phyloP scores from a whole-genome alignment of 257 asterid species.

The Solanum appendiculatum region DNA sequence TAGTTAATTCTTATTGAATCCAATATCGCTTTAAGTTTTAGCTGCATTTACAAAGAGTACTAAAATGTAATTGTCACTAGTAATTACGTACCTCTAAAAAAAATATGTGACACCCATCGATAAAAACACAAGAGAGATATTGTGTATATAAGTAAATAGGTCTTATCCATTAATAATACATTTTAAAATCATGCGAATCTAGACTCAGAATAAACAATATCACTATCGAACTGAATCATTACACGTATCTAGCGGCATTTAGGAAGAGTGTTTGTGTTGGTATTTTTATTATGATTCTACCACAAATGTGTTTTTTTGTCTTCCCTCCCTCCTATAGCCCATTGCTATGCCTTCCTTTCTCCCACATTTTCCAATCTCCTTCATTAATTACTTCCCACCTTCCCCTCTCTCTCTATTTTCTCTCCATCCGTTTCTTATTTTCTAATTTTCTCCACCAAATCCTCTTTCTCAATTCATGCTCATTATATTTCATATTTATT shows the following conservation, averaged over 20 bases:
- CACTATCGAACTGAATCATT: too few relatives aligned
- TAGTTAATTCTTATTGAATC: not conserved
- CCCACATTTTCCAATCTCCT: not conserved
- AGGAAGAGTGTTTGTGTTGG: not conserved
- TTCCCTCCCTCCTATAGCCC: not conserved
- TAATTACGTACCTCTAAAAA: too few relatives aligned
- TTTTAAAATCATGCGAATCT: too few relatives aligned
- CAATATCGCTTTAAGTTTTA: too few relatives aligned
- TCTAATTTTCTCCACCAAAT: not conserved
- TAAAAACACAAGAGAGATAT: not conserved
- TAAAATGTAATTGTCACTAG: too few relatives aligned
- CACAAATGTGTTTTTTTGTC: too few relatives aligned
- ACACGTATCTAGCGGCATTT: too few relatives aligned
- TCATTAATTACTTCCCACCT: conserved; percentile 1
- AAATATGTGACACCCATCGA: not conserved
- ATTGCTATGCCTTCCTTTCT: not conserved
- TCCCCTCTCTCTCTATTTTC: not conserved
- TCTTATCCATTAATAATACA: too few relatives aligned
- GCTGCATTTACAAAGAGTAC: too few relatives aligned
- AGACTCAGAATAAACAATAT: not conserved
- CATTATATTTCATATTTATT: not conserved
- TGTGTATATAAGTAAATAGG: not conserved
- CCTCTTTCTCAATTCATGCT: not conserved
- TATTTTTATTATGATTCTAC: not conserved
- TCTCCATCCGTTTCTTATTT: not conserved